Percentiles rank a stretch among this genome's conserved stretches.
These are phyloP conservation scores for Penicillium daleae DNA, from an alignment of 495 filamentous ascomycete species.

Conservation along the genomic window DNA sequence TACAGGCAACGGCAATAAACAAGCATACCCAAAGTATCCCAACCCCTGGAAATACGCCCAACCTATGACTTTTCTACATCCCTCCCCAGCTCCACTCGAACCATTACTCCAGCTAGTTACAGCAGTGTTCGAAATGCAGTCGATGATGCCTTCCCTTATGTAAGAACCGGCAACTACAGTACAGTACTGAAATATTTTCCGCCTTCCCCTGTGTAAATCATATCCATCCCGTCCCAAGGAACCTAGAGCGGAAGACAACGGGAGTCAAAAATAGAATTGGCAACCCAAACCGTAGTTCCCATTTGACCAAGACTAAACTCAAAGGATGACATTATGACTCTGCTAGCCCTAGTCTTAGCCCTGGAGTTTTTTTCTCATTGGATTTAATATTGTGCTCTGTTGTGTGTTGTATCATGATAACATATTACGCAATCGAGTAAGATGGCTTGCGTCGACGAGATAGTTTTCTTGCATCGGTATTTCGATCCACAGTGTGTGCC, in stretches of 20 bases:
- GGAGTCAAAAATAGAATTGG: conserved; percentile 11
- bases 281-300: background rate
- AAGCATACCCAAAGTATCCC: background rate
- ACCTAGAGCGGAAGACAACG: conserved; percentile 17
- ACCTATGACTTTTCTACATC: background rate
- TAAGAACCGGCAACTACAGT: too few relatives aligned
- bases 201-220: background rate
- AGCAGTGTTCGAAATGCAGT: background rate
- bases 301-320: background rate
- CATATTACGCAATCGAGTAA: conserved; percentile 10
- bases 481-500: background rate
- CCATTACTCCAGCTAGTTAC: background rate
- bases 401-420: background rate
- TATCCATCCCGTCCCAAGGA: background rate
- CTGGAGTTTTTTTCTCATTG: background rate
- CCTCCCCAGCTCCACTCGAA: background rate
- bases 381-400: background rate
- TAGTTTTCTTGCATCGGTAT: background rate
- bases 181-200: too few relatives aligned
- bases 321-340: background rate
- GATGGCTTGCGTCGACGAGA: background rate
- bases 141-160: background rate
- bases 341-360: background rate
- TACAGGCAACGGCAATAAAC: background rate
- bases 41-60: background rate